Base-by-base conservation (phyloP, 306 rosid genomes). In the Prinsepia uniflora region DNA sequence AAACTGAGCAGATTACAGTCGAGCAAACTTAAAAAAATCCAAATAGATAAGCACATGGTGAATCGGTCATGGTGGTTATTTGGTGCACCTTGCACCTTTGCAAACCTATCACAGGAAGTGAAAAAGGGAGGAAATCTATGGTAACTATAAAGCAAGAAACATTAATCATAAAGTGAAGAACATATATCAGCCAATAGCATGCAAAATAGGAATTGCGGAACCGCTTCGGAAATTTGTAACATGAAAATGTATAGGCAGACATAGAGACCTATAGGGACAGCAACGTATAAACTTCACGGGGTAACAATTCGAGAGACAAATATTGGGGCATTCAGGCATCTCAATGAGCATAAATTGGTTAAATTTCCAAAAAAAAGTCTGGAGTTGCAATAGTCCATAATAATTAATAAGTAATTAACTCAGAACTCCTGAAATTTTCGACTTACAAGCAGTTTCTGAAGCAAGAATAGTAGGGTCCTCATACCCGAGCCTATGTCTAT, bases 401-500 rank as follows among this genome's bases (percentile, higher is more conserved):
- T 30, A 30, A 30, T 30, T 30, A 30, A 2, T 3, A 54, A 67
- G 20, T 34, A 78, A 63, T 15, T 34, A 4, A 34, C 36, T 46
- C 42, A 65, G 50, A 50, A 17, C 6, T 39, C 15, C 11, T 4
- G 53, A n/a, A 63, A 10, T 22, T 41, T 63, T 72, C 53, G 65
- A 80, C 96, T 88, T 76, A 86, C 96, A 88, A 8, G 86, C 74
- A 75, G 96, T 88, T 76, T 90, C 88, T 0, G 83, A 84, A 71
- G 92, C 94, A 77, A 90, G 94, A 70, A 76, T 15, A 57, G 49
- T 9, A 22, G 64, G 58, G 10, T 74, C 72, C 52, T 81, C 86
- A 7, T 39, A 72, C 53, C 77, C 78, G 44, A 17, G 10, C 44
- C 75, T 80, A 59, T 70, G 76, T 71, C 58, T 76, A 9, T 48